Percentiles rank a stretch among this genome's conserved stretches.
These are phyloP conservation scores for Coprinellus micaceus DNA, from an alignment of 768 basidiomycete species.

Conservation along the genomic window DNA sequence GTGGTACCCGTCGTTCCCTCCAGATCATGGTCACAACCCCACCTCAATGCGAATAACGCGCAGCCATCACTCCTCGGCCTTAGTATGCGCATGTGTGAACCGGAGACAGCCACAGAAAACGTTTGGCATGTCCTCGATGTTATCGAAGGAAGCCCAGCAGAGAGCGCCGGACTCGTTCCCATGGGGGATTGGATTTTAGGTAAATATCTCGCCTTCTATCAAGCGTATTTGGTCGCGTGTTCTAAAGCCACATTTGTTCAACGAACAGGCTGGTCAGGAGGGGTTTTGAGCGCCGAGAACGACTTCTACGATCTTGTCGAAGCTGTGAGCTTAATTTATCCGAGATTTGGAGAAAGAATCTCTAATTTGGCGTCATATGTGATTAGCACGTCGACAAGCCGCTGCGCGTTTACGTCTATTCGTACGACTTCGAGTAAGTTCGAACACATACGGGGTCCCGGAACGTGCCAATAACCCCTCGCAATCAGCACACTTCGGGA, in stretches of 20 bases:
- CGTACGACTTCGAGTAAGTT: slow-evolving; percentile 91
- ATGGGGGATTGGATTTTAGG: slow-evolving; percentile 62
- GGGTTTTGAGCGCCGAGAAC: slow-evolving; percentile 83
- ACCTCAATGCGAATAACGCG: slow-evolving; percentile 32
- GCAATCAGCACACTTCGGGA: slow-evolving; percentile 76
- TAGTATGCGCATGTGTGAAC: slow-evolving; percentile 90
- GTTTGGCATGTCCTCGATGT: slow-evolving; percentile 99
- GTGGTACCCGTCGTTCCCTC: slow-evolving; percentile 86
- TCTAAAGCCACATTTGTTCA: too few relatives aligned
- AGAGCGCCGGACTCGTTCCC: slow-evolving; percentile 93
- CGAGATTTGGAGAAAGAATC: slow-evolving; percentile 1
- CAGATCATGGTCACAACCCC: slow-evolving; percentile 68
- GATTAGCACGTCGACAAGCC: slow-evolving; percentile 89
- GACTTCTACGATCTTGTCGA: slow-evolving; percentile 98
- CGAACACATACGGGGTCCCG: background rate
- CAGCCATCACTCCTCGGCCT: slow-evolving; percentile 92
- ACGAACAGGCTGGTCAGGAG: slow-evolving; percentile 90
- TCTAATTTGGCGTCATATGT: slow-evolving; percentile 3
- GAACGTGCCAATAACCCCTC: slow-evolving; percentile 9
- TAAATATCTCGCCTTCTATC: slow-evolving; percentile 13
- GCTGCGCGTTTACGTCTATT: slow-evolving; percentile 92
- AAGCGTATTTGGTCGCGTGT: background rate
- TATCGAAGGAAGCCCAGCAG: slow-evolving; percentile 92
- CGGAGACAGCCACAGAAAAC: slow-evolving; percentile 82
- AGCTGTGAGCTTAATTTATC: slow-evolving; percentile 49